A percentile compares a stretch with the other conserved stretches of the same genome.
Conservation (phyloP, 2,329 filamentous ascomycete genomes). For the Cladorrhinum sp. region DNA sequence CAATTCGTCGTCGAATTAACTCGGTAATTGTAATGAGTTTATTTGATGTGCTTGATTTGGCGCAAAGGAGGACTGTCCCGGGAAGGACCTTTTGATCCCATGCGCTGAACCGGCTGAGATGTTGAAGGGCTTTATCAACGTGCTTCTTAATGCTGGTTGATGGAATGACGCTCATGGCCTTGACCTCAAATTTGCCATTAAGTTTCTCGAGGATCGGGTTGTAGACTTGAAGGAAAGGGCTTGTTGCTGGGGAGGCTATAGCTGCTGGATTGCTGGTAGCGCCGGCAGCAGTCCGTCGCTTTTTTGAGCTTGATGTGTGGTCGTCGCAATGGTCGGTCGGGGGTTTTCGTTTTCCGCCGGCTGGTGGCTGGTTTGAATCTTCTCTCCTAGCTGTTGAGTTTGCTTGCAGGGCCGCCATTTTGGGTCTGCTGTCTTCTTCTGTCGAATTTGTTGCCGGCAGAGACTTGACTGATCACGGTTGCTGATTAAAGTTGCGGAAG, state of each 20-base stretch:
- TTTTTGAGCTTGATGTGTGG: slow-evolving; percentile 18
- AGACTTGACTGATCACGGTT: neutral
- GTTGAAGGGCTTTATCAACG: slow-evolving; percentile 43
- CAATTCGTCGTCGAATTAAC: slow-evolving; percentile 58
- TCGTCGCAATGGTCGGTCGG: slow-evolving; percentile 11
- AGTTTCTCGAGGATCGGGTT: slow-evolving; percentile 45
- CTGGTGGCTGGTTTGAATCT: neutral
- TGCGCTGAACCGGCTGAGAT: slow-evolving; percentile 39
- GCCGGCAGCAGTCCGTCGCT: slow-evolving; percentile 19
- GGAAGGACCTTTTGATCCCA: slow-evolving; percentile 28
- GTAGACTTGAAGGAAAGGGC: slow-evolving; percentile 35
- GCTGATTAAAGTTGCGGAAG: neutral
- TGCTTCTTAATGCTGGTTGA: slow-evolving; percentile 59
- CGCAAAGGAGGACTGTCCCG: slow-evolving; percentile 48
- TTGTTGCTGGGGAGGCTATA: slow-evolving; percentile 21
- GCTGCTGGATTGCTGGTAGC: neutral
- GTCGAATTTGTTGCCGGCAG: neutral
- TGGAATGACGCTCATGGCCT: slow-evolving; percentile 54
- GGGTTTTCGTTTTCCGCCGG: slow-evolving; percentile 22
- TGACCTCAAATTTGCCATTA: slow-evolving; percentile 46
- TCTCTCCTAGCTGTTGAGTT: neutral
- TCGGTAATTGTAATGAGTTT: slow-evolving; percentile 70
- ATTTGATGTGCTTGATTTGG: slow-evolving; percentile 49
- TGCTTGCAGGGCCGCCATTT: neutral
- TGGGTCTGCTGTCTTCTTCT: neutral